phyloP scores from a whole-genome alignment of 495 filamentous ascomycete genomes.

The Podospora pseudopauciseta region DNA sequence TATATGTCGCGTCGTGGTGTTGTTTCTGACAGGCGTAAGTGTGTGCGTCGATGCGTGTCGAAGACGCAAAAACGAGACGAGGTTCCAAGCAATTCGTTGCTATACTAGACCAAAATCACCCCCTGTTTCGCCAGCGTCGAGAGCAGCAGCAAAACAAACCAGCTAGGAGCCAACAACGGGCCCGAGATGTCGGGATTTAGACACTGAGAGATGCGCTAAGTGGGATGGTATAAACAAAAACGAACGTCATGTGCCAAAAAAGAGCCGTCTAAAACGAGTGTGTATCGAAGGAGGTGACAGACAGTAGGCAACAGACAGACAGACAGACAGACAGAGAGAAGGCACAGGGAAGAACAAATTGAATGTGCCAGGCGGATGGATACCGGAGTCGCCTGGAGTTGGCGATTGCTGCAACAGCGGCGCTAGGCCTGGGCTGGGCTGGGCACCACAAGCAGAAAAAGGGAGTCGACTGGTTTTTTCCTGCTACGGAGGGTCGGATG shows the following conservation, averaged over 20 bases:
- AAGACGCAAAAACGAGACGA: background rate
- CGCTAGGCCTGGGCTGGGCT: conserved; percentile 9
- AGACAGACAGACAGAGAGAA: conserved; percentile 4
- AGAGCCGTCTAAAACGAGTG: conserved; percentile 29
- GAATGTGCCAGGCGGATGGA: background rate
- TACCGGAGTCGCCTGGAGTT: conserved; percentile 5
- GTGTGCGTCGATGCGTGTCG: background rate
- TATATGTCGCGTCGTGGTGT: background rate
- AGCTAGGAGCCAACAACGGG: background rate
- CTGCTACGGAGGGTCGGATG: conserved; percentile 26
- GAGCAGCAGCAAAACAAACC: background rate
- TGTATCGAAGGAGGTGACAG: conserved; percentile 20
- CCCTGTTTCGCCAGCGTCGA: conserved; percentile 3
- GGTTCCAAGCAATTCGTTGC: background rate
- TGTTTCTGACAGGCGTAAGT: background rate
- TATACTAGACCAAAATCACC: background rate
- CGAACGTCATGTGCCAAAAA: conserved; percentile 33
- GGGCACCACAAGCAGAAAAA: background rate
- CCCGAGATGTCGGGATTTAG: background rate
- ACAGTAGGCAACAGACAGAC: conserved; percentile 10
- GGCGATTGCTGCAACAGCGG: conserved; percentile 4
- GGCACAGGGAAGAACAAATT: conserved; percentile 10
- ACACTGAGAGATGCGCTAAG: conserved; percentile 11
- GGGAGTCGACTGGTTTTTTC: conserved; percentile 17
- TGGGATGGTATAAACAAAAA: conserved; percentile 22